These are phyloP conservation scores for Saccharomycopsis fibuligera DNA, from an alignment of 805 yeast species.

Conservation along the genomic window DNA sequence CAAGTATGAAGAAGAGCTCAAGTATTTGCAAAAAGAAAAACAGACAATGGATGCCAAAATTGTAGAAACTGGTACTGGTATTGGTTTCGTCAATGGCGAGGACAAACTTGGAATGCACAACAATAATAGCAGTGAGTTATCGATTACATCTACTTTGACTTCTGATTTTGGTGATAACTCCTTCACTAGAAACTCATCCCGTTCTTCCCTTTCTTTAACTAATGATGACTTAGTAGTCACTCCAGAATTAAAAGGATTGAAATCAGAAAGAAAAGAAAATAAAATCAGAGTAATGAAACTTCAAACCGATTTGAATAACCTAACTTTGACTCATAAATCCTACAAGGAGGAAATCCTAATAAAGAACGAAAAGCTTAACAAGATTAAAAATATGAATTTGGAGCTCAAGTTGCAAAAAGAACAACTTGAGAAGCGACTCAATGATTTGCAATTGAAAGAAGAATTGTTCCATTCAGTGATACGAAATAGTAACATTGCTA, in stretches of 20 bases:
- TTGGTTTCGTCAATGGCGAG: background rate
- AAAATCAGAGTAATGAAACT: conserved; percentile 16
- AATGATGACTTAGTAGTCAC: conserved; percentile 4
- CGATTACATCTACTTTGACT: conserved; percentile 6
- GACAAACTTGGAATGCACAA: background rate
- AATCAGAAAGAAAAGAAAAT: conserved; percentile 10
- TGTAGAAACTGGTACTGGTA: conserved; percentile 1
- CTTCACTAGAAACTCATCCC: conserved; percentile 1
- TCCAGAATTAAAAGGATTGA: conserved; percentile 11
- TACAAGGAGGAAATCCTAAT: conserved; percentile 18
- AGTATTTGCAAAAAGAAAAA: conserved; percentile 12
- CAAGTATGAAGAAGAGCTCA: conserved; percentile 19
- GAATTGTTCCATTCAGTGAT: conserved; percentile 14
- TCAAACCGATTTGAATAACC: conserved; percentile 18
- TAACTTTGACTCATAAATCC: conserved; percentile 17
- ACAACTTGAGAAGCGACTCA: conserved; percentile 7
- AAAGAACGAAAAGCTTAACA: conserved; percentile 15
- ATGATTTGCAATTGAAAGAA: conserved; percentile 12
- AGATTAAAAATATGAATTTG: conserved; percentile 10
- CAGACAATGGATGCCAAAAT: background rate
- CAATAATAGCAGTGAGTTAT: conserved; percentile 1
- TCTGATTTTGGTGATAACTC: conserved; percentile 3
- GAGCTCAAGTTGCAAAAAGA: conserved; percentile 18
- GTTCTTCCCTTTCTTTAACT: conserved; percentile 2
- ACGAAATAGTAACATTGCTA: conserved; percentile 14